These are phyloP conservation scores for Scheffersomyces cryptocercus DNA, from an alignment of 1,139 yeast genomes.

Conservation along the genomic window DNA sequence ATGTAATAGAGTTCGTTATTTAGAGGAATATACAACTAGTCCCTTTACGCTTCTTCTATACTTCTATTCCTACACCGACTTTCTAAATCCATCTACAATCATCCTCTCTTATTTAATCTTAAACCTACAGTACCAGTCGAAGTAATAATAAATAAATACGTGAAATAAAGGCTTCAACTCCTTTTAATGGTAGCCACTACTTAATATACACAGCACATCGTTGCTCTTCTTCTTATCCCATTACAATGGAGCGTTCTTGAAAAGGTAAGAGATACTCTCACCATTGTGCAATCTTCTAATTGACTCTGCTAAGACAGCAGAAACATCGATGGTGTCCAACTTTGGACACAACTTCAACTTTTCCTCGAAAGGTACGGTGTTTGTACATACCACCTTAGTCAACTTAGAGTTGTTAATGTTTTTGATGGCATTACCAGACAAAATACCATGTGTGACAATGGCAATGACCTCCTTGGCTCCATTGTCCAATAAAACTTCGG, in stretches of 20 bases:
- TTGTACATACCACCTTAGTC: conserved; percentile 85
- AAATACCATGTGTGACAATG: conserved; percentile 92
- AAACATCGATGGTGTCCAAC: conserved; percentile 79
- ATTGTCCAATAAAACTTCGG: conserved; percentile 80
- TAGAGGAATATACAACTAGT: too few species aligned
- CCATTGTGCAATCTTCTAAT: conserved; percentile 94
- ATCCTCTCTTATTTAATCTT: background rate
- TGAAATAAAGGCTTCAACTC: too few species aligned
- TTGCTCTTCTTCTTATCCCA: too few species aligned
- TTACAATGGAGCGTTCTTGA: conserved; percentile 50
- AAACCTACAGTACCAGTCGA: background rate
- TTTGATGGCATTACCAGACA: conserved; percentile 84
- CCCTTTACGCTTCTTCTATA: too few species aligned
- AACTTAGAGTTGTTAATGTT: conserved; percentile 79
- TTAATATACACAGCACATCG: background rate
- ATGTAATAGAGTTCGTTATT: too few species aligned
- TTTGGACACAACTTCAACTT: conserved; percentile 70
- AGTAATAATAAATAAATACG: too few species aligned
- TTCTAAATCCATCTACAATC: background rate
- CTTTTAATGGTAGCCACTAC: too few species aligned
- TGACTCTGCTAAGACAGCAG: conserved; percentile 93
- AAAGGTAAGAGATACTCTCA: conserved; percentile 76
- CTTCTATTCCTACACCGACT: too few species aligned
- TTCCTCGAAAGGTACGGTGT: conserved; percentile 89
- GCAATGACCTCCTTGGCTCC: conserved; percentile 88